Conservation (phyloP, 805 yeast species). For the Saccharomycodes ludwigii region DNA sequence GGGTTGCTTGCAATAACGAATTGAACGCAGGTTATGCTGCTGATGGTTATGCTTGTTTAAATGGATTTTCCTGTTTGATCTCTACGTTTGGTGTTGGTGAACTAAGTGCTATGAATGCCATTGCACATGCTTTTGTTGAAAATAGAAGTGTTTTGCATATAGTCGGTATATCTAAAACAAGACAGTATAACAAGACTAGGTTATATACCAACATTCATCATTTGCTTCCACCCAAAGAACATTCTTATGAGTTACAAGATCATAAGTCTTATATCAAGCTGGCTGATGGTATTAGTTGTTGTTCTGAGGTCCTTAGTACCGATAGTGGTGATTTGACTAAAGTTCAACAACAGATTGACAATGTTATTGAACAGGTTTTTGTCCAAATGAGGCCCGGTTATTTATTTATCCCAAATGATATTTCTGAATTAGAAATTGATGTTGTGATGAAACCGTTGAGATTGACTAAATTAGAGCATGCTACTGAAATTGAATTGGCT, state of each 20-base stretch:
- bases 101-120: constrained; percentile 70
- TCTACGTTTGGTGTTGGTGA: constrained; percentile 86
- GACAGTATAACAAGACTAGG: constrained; percentile 38
- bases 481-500: constrained; percentile 12
- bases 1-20: constrained; percentile 85
- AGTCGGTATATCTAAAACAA: constrained; percentile 46
- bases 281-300: constrained; percentile 42
- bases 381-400: constrained; percentile 68
- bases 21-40: constrained; percentile 83
- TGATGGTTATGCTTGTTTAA: constrained; percentile 72
- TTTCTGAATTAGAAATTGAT: constrained; percentile 35
- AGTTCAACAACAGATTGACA: constrained; percentile 42
- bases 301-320: constrained; percentile 32
- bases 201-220: constrained; percentile 56
- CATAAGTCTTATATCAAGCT: constrained; percentile 55
- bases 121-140: constrained; percentile 76
- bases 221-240: constrained; percentile 36
- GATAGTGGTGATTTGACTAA: constrained; percentile 28
- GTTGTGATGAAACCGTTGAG: constrained; percentile 21
- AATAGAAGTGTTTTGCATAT: constrained; percentile 69
- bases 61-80: constrained; percentile 52
- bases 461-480: constrained; percentile 16
- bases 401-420: constrained; percentile 62
- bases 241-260: constrained; percentile 41
- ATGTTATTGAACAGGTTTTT: constrained; percentile 43